These are phyloP conservation scores for Escallonia rubra DNA, from an alignment of 129 eudicot genomes.

Conservation along the genomic window DNA sequence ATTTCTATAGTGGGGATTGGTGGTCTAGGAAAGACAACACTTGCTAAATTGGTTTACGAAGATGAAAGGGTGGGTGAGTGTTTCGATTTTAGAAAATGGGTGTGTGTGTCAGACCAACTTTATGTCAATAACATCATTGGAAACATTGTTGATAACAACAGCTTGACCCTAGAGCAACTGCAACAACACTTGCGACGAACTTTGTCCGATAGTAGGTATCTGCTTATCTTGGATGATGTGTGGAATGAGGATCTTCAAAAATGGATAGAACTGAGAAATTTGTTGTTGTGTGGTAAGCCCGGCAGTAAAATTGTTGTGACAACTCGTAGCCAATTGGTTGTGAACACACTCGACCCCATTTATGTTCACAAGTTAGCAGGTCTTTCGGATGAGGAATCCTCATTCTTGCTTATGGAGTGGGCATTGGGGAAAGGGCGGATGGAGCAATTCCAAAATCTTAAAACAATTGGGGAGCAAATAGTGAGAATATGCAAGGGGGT, in stretches of 20 bases:
- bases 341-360: background rate
- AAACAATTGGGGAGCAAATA: conserved; percentile 15
- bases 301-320: background rate
- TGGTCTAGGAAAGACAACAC: too few relatives aligned
- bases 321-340: background rate
- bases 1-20: too few relatives aligned
- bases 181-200: background rate
- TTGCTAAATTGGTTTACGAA: conserved; percentile 13
- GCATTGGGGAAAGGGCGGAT: background rate
- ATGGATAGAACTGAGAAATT: conserved; percentile 8
- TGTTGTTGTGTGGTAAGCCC: background rate
- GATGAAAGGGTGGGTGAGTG: background rate
- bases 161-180: background rate
- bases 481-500: conserved; percentile 22
- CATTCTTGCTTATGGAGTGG: conserved; percentile 4
- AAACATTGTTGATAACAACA: background rate
- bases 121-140: background rate
- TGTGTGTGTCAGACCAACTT: conserved; percentile 5
- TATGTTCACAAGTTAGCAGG: background rate
- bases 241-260: conserved; percentile 4
- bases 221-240: conserved; percentile 23
- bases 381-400: conserved; percentile 1
- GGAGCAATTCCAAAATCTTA: background rate
- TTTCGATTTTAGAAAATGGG: conserved; percentile 13
- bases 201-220: background rate